Evolutionary conservation across 768 basidiomycete genomes (phyloP).

Genomic region (Multifurca ochricompacta): DNA sequence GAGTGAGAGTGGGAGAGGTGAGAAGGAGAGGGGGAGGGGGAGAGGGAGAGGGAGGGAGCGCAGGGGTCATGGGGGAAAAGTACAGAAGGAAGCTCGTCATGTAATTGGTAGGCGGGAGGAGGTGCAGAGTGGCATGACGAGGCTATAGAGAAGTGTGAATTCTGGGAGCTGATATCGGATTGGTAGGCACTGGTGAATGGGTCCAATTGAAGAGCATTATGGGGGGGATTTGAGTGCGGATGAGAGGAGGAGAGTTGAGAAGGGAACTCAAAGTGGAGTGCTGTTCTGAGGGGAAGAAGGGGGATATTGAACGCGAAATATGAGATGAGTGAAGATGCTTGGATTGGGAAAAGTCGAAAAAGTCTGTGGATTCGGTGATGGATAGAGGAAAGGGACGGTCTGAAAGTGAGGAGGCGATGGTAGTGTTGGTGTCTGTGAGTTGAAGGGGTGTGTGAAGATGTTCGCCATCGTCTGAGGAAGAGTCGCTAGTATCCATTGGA

Average conservation of each 20-base stretch:
- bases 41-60: not conserved
- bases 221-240: not conserved
- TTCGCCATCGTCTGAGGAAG: slow-evolving; percentile 20
- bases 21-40: not conserved
- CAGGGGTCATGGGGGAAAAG: slow-evolving; percentile 1
- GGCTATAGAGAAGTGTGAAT: slow-evolving; percentile 1
- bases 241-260: not conserved
- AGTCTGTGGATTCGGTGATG: slow-evolving; percentile 10
- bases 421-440: slow-evolving; percentile 3
- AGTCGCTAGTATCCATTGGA: slow-evolving; percentile 19
- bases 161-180: slow-evolving; percentile 8
- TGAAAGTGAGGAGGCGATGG: slow-evolving; percentile 9
- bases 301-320: slow-evolving; percentile 16
- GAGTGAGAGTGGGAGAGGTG: slow-evolving; percentile 10
- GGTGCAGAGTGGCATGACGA: slow-evolving; percentile 2
- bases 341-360: slow-evolving; percentile 7
- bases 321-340: slow-evolving; percentile 20
- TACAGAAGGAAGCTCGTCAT: slow-evolving; percentile 9
- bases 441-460: slow-evolving; percentile 20
- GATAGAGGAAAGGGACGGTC: slow-evolving; percentile 4
- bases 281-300: slow-evolving; percentile 10
- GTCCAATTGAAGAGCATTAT: slow-evolving; percentile 20
- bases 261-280: slow-evolving; percentile 2
- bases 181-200: not conserved
- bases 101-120: not conserved